Evolutionary conservation across 2,329 filamentous ascomycete species (phyloP), one percentile per base, ranked within the genome.

Genomic region (Aureobasidium uvarum): DNA sequence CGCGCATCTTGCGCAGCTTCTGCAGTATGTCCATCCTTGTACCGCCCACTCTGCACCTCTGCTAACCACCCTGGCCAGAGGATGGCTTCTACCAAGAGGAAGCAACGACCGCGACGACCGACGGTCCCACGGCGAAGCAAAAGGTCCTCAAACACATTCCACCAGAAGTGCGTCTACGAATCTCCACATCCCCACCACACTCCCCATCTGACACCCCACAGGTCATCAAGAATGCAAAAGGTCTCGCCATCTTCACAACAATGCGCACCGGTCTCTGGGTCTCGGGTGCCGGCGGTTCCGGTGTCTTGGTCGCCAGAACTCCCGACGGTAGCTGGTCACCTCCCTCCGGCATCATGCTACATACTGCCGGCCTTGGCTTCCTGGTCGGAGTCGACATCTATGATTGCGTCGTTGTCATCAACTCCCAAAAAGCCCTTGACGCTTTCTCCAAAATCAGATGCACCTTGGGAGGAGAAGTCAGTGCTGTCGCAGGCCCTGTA

Each of bases 201-300:
- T n/a, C 39, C 55, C 20, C 20, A 10, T 23, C 38, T 38, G 10
- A 59, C 36, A 23, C 6, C 11, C 1, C 52, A 8, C 41, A 89
- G 73, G 91, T 97, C 66, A 91, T 98, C 71, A 86, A 90, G 73
- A 91, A 95, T 78, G 92, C 93, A 33, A 92, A 94, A 70, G 94
- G 92, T 13, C 84, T 98, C 66, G 93, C 92, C 64, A 91, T 98
- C 70, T 97, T 97, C 79, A 96, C 93, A 0, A 96, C 92, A 36
- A 96, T 97, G 92, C 88, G 94, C 67, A 94, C 91, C 16, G 94
- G 94, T 14, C 80, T 97, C 38, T 96, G 93, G 90, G 84, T 96
- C 71, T 94, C 91, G 52, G 94, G 94, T 52, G 93, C 92, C 18
- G 93, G 93, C 33, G 94, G 94, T 45, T 94, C 91, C 66, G 94